Conservation (phyloP, 441 rosid genomes). For the Corymbia calophylla region DNA sequence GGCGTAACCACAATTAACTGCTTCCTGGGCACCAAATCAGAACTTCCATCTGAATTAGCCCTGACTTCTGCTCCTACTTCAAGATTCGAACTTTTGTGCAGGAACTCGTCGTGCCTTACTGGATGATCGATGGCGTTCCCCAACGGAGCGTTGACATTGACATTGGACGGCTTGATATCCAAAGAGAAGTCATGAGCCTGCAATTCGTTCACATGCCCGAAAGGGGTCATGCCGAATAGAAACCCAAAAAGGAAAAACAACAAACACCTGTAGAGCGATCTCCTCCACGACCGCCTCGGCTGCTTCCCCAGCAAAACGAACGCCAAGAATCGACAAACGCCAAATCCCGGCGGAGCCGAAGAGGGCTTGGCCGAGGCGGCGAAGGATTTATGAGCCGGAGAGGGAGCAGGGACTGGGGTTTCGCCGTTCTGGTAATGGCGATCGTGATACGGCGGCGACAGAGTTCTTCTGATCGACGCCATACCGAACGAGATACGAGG, state of each 20-base stretch:
- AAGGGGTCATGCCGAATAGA: constrained; percentile 52
- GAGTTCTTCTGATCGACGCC: constrained; percentile 90
- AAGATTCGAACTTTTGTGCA: constrained; percentile 29
- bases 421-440: constrained; percentile 45
- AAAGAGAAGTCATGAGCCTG: constrained; percentile 36
- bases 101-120: constrained; percentile 13
- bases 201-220: constrained; percentile 46
- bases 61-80: constrained; percentile 16
- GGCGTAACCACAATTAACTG: constrained; percentile 85
- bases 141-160: constrained; percentile 30
- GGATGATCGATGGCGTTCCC: constrained; percentile 10
- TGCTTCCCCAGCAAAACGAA: constrained; percentile 13
- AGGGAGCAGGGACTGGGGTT: constrained; percentile 12
- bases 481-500: constrained; percentile 3
- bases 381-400: constrained; percentile 24
- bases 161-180: constrained; percentile 55
- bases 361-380: constrained; percentile 8
- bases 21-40: constrained; percentile 43
- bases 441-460: constrained; percentile 66
- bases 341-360: background rate
- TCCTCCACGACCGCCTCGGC: constrained; percentile 42
- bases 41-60: background rate
- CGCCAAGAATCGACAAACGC: constrained; percentile 4
- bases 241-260: constrained; percentile 62
- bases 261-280: constrained; percentile 52